Conservation (phyloP, 495 filamentous ascomycete species). For the Lentithecium fluviatile region DNA sequence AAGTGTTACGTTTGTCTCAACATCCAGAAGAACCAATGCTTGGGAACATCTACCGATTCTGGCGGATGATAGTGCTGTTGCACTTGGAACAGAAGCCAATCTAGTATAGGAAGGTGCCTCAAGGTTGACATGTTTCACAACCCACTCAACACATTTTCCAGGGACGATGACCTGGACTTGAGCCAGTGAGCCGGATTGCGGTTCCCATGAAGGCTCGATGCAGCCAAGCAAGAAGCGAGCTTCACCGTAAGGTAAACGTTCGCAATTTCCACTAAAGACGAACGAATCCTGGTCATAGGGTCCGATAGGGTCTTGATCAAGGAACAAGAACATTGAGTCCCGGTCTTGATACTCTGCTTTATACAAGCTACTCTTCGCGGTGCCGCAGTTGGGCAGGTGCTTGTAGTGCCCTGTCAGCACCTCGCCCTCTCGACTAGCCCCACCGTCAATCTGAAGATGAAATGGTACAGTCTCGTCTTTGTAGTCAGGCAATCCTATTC, state of each 20-base stretch:
- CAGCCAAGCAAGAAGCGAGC: constrained; percentile 50
- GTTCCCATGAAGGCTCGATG: constrained; percentile 41
- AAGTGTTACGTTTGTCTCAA: constrained; percentile 25
- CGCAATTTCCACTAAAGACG: constrained; percentile 60
- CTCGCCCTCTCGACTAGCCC: constrained; percentile 40
- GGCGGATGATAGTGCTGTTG: no score
- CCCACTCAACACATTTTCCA: no score
- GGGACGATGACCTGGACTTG: not conserved
- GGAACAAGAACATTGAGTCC: constrained; percentile 59
- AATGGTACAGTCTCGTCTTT: constrained; percentile 46
- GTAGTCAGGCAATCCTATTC: constrained; percentile 30
- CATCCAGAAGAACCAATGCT: constrained; percentile 10
- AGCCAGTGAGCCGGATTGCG: constrained; percentile 5
- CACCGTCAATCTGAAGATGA: constrained; percentile 38
- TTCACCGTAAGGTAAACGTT: constrained; percentile 55
- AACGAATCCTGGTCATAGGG: constrained; percentile 55
- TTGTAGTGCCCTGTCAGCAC: constrained; percentile 59
- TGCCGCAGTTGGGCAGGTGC: constrained; percentile 64
- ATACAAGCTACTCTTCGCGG: constrained; percentile 60
- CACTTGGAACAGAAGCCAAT: no score
- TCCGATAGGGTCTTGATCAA: constrained; percentile 57
- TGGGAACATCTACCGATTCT: constrained; percentile 3
- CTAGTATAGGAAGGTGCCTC: no score
- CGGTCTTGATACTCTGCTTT: constrained; percentile 26
- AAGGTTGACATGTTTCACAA: no score